These are phyloP conservation scores for Hapsidospora chrysogenum DNA, from an alignment of 495 filamentous ascomycete species.

Conservation along the genomic window DNA sequence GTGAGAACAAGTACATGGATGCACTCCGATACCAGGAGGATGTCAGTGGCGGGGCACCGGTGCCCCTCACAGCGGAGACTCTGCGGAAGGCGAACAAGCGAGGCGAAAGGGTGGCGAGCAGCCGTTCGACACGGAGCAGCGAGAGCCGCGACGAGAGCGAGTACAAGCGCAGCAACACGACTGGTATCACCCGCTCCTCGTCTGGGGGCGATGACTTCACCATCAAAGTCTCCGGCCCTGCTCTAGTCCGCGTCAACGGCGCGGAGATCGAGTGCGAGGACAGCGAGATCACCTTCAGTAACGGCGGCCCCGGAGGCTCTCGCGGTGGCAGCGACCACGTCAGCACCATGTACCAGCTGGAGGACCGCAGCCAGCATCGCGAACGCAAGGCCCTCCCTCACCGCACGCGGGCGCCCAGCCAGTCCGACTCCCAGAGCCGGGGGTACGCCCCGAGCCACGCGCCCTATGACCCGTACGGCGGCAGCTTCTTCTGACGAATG, in stretches of 20 bases:
- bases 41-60: conserved; percentile 19
- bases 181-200: conserved; percentile 32
- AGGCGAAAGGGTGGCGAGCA: conserved; percentile 19
- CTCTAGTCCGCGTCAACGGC: conserved; percentile 23
- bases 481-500: neutral
- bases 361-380: conserved; percentile 22
- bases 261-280: conserved; percentile 37
- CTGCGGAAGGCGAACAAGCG: conserved; percentile 26
- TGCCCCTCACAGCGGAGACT: conserved; percentile 31
- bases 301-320: conserved; percentile 10
- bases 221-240: conserved; percentile 31
- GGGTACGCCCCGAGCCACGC: conserved; percentile 7
- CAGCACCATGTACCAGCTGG: conserved; percentile 18
- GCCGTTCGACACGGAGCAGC: conserved; percentile 33
- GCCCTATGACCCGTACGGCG: conserved; percentile 6
- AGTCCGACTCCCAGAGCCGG: conserved; percentile 24
- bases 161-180: conserved; percentile 32
- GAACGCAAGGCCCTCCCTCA: conserved; percentile 16
- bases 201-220: conserved; percentile 32
- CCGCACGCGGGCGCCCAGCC: conserved; percentile 21
- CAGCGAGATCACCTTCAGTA: conserved; percentile 33
- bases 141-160: conserved; percentile 40
- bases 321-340: conserved; percentile 22
- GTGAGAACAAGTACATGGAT: conserved; percentile 8
- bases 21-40: conserved; percentile 29